Base-by-base conservation (phyloP, 164 flowering plant species). In the Tetracentron sinense region DNA sequence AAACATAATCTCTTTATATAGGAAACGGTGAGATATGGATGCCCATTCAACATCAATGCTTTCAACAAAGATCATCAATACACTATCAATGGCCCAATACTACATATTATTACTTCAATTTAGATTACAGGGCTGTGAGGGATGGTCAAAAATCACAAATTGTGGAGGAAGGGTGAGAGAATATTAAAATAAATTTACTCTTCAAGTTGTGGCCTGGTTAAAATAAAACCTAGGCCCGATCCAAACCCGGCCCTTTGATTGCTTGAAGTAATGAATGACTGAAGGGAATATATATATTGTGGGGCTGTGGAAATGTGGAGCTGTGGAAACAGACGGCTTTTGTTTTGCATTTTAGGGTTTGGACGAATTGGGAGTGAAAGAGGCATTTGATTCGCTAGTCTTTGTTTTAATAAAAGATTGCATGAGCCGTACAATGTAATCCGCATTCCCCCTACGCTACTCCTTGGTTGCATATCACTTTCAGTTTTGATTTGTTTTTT, bases 211-310 rank as follows among this genome's bases (percentile, higher is more conserved):
- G n/a, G n/a, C n/a, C n/a, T n/a, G n/a, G n/a, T n/a, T n/a, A n/a
- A n/a, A n/a, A n/a, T n/a, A n/a, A n/a, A n/a, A n/a, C n/a, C n/a
- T n/a, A n/a, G n/a, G n/a, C n/a, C n/a, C n/a, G n/a, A n/a, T n/a
- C n/a, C n/a, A n/a, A n/a, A n/a, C n/a, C n/a, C 3, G 47, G 47
- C 4, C 15, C 17, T 56, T 60, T 51, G 57, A 51, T 56, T 69
- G 53, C 66, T 65, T 62, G 42, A 64, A 42, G 38, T 29, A 51
- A 61, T 65, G 59, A 66, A 69, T 74, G 73, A 65, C 66, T 65
- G 56, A 66, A 66, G 54, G 62, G 68, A 74, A 69, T 69, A n/a
- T 63, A 30, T 59, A 60, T 33, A 67, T 65, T 70, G 73, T 61
- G 67, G 73, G 73, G 64, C 56, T 44, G 20, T n/a, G 14, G 27